phyloP scores from a whole-genome alignment of 768 basidiomycete species.

The Tephrocybe sp. region DNA sequence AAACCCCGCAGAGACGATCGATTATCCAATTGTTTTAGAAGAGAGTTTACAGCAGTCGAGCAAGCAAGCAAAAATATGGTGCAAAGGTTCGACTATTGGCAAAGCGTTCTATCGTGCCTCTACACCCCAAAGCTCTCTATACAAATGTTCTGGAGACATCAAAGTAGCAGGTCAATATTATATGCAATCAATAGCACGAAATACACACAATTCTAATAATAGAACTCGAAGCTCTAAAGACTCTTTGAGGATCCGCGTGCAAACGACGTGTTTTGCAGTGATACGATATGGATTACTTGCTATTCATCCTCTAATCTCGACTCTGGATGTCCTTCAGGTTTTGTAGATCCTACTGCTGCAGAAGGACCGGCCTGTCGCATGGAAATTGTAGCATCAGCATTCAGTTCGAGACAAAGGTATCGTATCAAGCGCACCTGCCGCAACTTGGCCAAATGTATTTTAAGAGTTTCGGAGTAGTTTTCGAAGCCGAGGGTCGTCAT shows the following conservation, averaged over 20 bases:
- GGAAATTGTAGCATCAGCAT: not conserved
- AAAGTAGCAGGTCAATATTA: slow-evolving; percentile 7
- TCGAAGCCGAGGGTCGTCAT: slow-evolving; percentile 93
- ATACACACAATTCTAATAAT: slow-evolving; percentile 14
- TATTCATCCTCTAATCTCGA: slow-evolving; percentile 26
- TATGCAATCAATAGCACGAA: slow-evolving; percentile 8
- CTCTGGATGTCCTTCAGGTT: slow-evolving; percentile 28
- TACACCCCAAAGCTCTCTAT: not conserved
- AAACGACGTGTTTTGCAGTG: not conserved
- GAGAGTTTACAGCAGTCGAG: too few relatives aligned
- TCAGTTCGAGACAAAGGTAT: not conserved
- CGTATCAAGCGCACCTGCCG: slow-evolving; percentile 53
- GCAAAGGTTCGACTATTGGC: not conserved
- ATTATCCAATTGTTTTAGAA: too few relatives aligned
- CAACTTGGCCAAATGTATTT: slow-evolving; percentile 89
- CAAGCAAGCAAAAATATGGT: too few relatives aligned
- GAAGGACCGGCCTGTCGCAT: slow-evolving; percentile 20
- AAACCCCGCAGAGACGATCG: too few relatives aligned
- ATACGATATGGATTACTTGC: not conserved
- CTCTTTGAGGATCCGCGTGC: too few relatives aligned
- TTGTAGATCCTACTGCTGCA: slow-evolving; percentile 15
- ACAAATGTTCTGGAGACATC: slow-evolving; percentile 1
- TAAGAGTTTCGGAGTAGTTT: slow-evolving; percentile 89
- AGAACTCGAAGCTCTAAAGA: not conserved
- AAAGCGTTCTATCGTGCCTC: not conserved